Evolutionary conservation across 148 eudicot species (phyloP).

Genomic region (Spergularia bocconei): DNA sequence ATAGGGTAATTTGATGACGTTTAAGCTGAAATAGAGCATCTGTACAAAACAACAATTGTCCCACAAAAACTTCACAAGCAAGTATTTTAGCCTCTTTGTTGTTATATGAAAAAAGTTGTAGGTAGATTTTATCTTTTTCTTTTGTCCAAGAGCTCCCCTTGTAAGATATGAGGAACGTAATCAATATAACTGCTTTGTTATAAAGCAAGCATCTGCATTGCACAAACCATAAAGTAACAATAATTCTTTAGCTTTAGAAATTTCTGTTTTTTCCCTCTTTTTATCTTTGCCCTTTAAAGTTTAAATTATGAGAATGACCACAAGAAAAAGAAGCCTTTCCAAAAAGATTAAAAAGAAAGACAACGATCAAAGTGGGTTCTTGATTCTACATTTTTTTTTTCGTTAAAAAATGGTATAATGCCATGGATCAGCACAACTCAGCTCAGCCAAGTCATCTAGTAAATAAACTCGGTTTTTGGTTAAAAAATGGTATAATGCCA

Average conservation of each 20-base stretch:
- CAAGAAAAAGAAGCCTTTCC: slow-evolving; percentile 37
- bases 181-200: slow-evolving; percentile 48
- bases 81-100: slow-evolving; percentile 33
- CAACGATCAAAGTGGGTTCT: slow-evolving; percentile 48
- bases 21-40: slow-evolving; percentile 37
- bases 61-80: slow-evolving; percentile 22
- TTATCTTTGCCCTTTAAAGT: slow-evolving; percentile 21
- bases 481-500: slow-evolving; percentile 19
- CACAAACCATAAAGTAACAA: slow-evolving; percentile 50
- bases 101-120: slow-evolving; percentile 29
- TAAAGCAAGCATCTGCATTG: slow-evolving; percentile 62
- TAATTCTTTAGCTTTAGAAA: slow-evolving; percentile 42
- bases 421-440: slow-evolving; percentile 43
- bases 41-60: slow-evolving; percentile 35
- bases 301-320: slow-evolving; percentile 40
- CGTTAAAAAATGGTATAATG: slow-evolving; percentile 16
- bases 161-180: slow-evolving; percentile 58
- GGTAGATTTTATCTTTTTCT: slow-evolving; percentile 41
- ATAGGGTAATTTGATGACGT: slow-evolving; percentile 24
- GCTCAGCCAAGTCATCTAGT: slow-evolving; percentile 32
- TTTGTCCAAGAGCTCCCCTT: slow-evolving; percentile 38
- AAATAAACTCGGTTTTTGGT: neutral
- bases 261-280: slow-evolving; percentile 29
- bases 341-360: slow-evolving; percentile 34
- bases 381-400: slow-evolving; percentile 37